Conservation (phyloP, 106 monocot genomes). For the Gastrodia elata region DNA sequence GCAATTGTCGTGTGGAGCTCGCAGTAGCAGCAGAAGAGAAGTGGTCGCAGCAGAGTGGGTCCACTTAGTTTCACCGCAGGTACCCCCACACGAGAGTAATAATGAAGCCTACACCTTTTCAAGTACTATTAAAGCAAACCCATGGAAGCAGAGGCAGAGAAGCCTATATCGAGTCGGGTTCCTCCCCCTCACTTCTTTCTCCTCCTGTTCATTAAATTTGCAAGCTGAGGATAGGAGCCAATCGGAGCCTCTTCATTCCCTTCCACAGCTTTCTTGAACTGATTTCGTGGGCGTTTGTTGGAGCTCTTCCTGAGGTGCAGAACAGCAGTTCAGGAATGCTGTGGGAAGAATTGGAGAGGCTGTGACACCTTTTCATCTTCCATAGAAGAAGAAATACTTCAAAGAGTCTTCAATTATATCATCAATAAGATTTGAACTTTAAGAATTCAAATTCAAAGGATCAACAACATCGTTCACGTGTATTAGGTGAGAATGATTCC, state of each 20-base stretch:
- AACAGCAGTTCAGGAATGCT: constrained; percentile 12
- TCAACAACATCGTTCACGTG: no score
- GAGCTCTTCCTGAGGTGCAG: no score
- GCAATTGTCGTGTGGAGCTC: background rate
- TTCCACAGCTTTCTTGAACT: constrained; percentile 22
- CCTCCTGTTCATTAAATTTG: background rate
- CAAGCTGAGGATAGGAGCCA: no score
- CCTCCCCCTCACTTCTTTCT: background rate
- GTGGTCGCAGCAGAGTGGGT: background rate
- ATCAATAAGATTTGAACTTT: no score
- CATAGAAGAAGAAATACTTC: no score
- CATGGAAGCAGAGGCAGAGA: background rate
- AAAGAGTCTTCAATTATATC: no score
- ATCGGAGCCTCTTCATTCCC: constrained; percentile 6
- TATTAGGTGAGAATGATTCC: no score
- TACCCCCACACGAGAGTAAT: constrained; percentile 7
- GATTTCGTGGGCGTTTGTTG: background rate
- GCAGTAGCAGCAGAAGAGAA: background rate
- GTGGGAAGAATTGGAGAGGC: constrained; percentile 11
- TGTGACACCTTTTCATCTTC: no score
- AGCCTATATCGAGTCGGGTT: background rate
- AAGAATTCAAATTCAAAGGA: no score
- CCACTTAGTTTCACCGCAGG: constrained; percentile 13
- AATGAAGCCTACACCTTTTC: constrained; percentile 4
- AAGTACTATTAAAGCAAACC: background rate